Evolutionary conservation across 2,329 filamentous ascomycete genomes (phyloP).

Genomic region (Fusarium kyushuense): DNA sequence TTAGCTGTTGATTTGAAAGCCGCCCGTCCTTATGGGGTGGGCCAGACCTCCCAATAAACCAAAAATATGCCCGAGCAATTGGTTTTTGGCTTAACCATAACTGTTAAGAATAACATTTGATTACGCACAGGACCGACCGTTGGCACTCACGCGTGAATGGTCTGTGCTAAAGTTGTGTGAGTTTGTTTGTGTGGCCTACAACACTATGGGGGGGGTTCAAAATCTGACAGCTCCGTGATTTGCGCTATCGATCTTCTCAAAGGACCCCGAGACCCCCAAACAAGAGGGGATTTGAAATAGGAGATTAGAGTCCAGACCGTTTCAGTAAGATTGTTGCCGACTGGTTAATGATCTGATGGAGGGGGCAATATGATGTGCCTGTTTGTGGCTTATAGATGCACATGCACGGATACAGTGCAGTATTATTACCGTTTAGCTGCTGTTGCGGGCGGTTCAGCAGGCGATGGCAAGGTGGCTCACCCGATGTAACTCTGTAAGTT

Average conservation of each 20-base stretch:
- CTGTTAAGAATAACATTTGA: constrained; percentile 16
- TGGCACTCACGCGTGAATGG: constrained; percentile 1
- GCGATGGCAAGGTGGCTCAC: not conserved
- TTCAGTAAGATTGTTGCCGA: constrained; percentile 37
- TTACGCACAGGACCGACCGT: not conserved
- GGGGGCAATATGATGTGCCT: constrained; percentile 12
- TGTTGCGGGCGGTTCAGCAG: constrained; percentile 28
- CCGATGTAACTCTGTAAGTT: constrained; percentile 10
- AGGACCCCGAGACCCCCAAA: constrained; percentile 5
- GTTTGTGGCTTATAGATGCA: constrained; percentile 6
- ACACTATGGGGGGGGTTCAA: constrained; percentile 24
- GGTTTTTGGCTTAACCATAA: constrained; percentile 19
- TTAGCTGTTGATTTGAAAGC: constrained; percentile 35
- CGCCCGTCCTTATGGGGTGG: not conserved
- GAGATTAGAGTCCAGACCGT: constrained; percentile 16
- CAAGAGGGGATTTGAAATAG: constrained; percentile 1
- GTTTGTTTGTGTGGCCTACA: constrained; percentile 6
- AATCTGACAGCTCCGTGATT: constrained; percentile 36
- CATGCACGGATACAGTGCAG: not conserved
- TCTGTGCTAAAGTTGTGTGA: constrained; percentile 8
- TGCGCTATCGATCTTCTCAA: constrained; percentile 24
- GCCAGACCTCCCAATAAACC: not conserved
- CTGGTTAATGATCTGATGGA: constrained; percentile 38
- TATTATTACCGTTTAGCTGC: constrained; percentile 7
- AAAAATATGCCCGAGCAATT: not conserved